Base-by-base conservation (phyloP, 2,329 filamentous ascomycete species). In the Aaosphaeria pasadenensis region DNA sequence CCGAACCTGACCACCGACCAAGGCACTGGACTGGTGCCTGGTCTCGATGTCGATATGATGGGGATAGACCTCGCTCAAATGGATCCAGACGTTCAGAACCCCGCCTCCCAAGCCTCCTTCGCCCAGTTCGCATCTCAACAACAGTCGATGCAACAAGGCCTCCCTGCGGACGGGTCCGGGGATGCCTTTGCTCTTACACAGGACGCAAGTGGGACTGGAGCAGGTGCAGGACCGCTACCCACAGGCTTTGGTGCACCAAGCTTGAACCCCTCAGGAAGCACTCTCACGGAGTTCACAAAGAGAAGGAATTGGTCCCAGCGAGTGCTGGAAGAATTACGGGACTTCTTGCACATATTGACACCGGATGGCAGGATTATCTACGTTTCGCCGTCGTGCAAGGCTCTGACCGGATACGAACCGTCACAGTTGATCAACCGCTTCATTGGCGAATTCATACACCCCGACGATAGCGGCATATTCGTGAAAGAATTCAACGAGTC, bases 401-500 rank as follows among this genome's bases (percentile, higher is more conserved):
- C 73, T 4, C 77, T 96, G 36, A 92, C 89, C 2, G 91, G 91
- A 42, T 92, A 90, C 70, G 77, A 82, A 13, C 73, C 82, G 1
- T 77, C 83, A 4, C 86, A 91, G 56, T 76, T 96, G 32, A 75
- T 86, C 49, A 88, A 90, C 52, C 82, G 80, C 55, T 87, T 91
- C 61, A 81, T 97, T 46, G 84, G 84, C 44, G 88, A 96, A 43
- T 85, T 88, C 57, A 86, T 96, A 49, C 92, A 97, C 67, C 82
- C 86, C 5, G 91, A 95, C 68, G 91, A 96, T 71, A 84, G 85
- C 55, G 83, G 83, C 47, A 84, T 92, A 53, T 95, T 95, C 63
- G 83, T 90, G 47, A 82, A 89, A 45, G 91, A 96, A 67, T 86
- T 96, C 75, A 91, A 94, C 68, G 89, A 95, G 67, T 88, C 87